Conservation (phyloP, 352 stramenopile genomes). For the Plasmopara viticola region DNA sequence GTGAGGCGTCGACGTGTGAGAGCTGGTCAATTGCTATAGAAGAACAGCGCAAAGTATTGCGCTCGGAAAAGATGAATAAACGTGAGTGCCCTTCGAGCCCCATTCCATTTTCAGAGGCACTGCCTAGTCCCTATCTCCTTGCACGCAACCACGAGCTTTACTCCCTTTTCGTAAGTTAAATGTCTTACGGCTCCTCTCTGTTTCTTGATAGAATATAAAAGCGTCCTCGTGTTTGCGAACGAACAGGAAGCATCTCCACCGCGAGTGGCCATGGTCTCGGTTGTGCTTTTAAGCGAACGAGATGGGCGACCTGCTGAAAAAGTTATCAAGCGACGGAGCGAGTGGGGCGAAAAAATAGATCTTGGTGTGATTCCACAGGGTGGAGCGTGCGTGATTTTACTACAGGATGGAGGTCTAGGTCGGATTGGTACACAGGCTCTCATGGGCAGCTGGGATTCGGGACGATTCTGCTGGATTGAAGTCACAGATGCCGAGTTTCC, state of each 20-base stretch:
- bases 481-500: conserved; percentile 50
- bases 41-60: conserved; percentile 71
- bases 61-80: conserved; percentile 43
- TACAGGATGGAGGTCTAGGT: conserved; percentile 62
- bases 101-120: conserved; percentile 27
- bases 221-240: conserved; percentile 54
- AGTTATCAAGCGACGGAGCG: conserved; percentile 65
- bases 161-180: conserved; percentile 71
- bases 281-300: conserved; percentile 55
- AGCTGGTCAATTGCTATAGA: conserved; percentile 83
- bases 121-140: conserved; percentile 65
- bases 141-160: conserved; percentile 74
- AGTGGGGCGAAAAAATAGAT: conserved; percentile 59
- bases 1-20: conserved; percentile 71
- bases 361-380: conserved; percentile 74
- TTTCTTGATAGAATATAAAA: conserved; percentile 62
- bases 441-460: conserved; percentile 82
- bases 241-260: conserved; percentile 63
- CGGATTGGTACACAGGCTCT: conserved; percentile 77
- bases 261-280: conserved; percentile 67
- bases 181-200: conserved; percentile 22
- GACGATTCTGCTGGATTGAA: conserved; percentile 70
- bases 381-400: conserved; percentile 70
- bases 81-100: conserved; percentile 34
- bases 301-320: conserved; percentile 54